phyloP scores from a whole-genome alignment of 192 early-diverging fungal species.

The Dissophora ornata region DNA sequence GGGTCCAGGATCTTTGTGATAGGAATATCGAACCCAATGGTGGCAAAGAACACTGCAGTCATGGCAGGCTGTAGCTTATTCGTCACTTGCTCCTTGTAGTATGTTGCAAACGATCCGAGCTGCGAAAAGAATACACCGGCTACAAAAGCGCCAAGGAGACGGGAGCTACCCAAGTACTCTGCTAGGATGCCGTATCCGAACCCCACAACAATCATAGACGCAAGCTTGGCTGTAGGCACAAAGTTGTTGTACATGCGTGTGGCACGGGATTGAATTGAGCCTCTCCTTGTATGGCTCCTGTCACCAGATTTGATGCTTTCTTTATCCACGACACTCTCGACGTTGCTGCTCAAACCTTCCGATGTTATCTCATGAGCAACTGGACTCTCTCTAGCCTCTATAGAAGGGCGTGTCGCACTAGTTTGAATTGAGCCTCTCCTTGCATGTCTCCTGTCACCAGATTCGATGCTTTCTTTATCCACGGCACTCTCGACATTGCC shows the following conservation, averaged over 20 bases:
- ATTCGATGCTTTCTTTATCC: not conserved
- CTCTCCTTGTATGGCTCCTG: not conserved
- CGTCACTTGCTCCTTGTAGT: conserved; percentile 16
- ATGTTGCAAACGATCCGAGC: not conserved
- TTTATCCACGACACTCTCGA: not conserved
- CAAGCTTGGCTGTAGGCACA: conserved; percentile 17
- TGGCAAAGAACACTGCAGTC: conserved; percentile 48
- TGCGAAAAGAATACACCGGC: conserved; percentile 44
- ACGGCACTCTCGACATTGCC: not conserved
- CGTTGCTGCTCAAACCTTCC: not conserved
- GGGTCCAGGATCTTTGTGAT: conserved; percentile 31
- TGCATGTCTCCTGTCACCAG: not conserved
- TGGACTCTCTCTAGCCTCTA: not conserved
- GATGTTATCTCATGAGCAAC: not conserved
- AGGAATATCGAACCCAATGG: conserved; percentile 48
- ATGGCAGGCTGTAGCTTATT: conserved; percentile 20
- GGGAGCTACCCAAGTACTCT: conserved; percentile 50
- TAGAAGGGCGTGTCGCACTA: no score
- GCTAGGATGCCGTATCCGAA: conserved; percentile 43
- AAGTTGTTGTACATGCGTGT: no score
- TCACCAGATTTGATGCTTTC: not conserved
- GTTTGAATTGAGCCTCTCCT: no score
- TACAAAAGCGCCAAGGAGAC: conserved; percentile 47
- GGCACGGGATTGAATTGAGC: no score
- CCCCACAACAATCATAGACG: conserved; percentile 24